Base-by-base conservation (phyloP, 2,329 filamentous ascomycete genomes). In the Paraphaeosphaeria minitans region DNA sequence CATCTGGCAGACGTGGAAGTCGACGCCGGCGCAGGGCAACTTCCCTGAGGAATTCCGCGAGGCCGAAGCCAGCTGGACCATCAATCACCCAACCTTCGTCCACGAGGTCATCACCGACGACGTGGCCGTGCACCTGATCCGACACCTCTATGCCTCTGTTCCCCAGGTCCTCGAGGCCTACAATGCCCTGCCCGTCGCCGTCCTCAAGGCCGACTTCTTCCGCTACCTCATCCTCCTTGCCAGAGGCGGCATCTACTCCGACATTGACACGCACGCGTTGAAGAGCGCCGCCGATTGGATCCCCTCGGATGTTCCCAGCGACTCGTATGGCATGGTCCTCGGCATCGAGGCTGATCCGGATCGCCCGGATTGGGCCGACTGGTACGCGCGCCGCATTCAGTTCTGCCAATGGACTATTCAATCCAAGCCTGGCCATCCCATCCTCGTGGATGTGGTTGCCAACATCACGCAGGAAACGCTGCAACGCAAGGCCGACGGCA, bases 391-490 rank as follows among this genome's bases (percentile, higher is more conserved):
- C 59, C 87, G 94, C 63, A 93, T 99, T 61, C 95, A 98, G 75
- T 98, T 99, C 78, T 99, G 95, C 79, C 95, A 99, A 77, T 99
- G 95, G 95, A 99, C 95, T 1, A 97, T 99, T 63, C 94, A 98
- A 78, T 83, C 91, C 57, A 99, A 99, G 78, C 90, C 94, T 0
- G 95, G 95, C 12, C 95, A 99, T 75, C 95, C 95, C 0, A 87
- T 97, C 13, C 84, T 99, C 58, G 87, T 93, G 62, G 92, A 97
- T 61, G 86, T 97, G 60, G 92, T 99, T 33, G 84, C 90, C 14
- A 89, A 88, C 66, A 93, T 99, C 71, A 97, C 94, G 0, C 84
- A 91, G 64, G 87, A 93, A 74, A 91, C 93, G 0, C 81, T 98
- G 51, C 82, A 84, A 59, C 85, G 89, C 78, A 93, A 96, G 82